These are phyloP conservation scores for Coemansia javaensis DNA, from an alignment of 192 early-diverging fungal species.

Conservation along the genomic window DNA sequence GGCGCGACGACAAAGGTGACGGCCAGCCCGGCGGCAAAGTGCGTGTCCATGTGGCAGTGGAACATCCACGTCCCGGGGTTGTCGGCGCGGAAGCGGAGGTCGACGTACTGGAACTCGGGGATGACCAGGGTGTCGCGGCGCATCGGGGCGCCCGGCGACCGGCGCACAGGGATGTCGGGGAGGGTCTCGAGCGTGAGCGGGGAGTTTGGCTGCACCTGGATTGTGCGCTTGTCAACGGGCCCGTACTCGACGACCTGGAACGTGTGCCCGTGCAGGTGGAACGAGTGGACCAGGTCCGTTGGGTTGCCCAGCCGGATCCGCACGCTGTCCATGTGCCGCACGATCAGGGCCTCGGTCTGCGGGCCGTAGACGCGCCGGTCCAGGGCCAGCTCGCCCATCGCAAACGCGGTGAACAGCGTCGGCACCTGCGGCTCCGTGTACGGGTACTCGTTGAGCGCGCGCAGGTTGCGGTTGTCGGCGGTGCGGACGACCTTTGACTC, in stretches of 20 bases:
- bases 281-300: constrained; percentile 1
- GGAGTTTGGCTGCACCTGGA: not conserved
- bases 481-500: not conserved
- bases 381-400: constrained; percentile 48
- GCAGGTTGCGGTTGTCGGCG: not conserved
- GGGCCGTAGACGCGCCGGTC: constrained; percentile 57
- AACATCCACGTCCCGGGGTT: constrained; percentile 77
- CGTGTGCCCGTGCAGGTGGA: too few relatives aligned
- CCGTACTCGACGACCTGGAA: constrained; percentile 23
- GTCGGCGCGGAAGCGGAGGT: constrained; percentile 71
- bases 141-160: constrained; percentile 60
- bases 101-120: constrained; percentile 52
- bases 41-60: constrained; percentile 69
- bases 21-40: constrained; percentile 64
- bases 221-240: not conserved
- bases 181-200: too few relatives aligned
- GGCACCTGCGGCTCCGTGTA: constrained; percentile 37
- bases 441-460: not conserved
- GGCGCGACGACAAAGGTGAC: constrained; percentile 66
- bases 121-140: constrained; percentile 67
- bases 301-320: constrained; percentile 3
- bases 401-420: constrained; percentile 56
- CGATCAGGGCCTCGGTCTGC: constrained; percentile 55
- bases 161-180: not conserved
- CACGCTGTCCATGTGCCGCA: constrained; percentile 46